A percentile compares a stretch with the other conserved stretches of the same genome.
These are phyloP conservation scores for Aureococcus anophagefferens DNA, from an alignment of 108 stramenopile species.

Conservation along the genomic window DNA sequence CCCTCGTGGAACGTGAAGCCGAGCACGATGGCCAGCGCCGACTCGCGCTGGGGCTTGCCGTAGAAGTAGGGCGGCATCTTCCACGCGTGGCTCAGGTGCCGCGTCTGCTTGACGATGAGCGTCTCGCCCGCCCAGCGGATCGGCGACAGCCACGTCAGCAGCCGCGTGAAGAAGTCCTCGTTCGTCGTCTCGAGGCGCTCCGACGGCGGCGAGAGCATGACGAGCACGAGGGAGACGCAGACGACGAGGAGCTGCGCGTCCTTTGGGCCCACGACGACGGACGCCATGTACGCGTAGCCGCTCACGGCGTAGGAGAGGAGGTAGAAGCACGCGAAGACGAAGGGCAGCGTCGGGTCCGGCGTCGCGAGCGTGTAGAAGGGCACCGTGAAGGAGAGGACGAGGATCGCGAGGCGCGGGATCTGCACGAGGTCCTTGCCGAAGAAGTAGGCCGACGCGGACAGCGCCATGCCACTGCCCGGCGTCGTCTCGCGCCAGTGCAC, in stretches of 20 bases:
- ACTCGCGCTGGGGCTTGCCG: neutral
- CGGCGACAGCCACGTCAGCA: neutral
- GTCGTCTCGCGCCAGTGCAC: neutral
- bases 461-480: neutral
- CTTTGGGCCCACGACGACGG: neutral
- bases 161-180: neutral
- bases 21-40: neutral
- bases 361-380: neutral
- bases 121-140: neutral
- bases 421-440: neutral
- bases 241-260: neutral
- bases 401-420: neutral
- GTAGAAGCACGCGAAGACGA: no score
- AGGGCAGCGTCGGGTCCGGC: neutral
- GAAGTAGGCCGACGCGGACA: neutral
- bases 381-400: neutral
- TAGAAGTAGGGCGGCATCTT: neutral
- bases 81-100: neutral
- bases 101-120: neutral
- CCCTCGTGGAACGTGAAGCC: neutral
- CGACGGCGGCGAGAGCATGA: neutral
- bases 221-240: neutral
- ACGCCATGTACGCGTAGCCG: neutral
- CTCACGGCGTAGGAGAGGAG: neutral
- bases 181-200: neutral